phyloP scores from a whole-genome alignment of 805 yeast genomes.

The Priceomyces castillae region DNA sequence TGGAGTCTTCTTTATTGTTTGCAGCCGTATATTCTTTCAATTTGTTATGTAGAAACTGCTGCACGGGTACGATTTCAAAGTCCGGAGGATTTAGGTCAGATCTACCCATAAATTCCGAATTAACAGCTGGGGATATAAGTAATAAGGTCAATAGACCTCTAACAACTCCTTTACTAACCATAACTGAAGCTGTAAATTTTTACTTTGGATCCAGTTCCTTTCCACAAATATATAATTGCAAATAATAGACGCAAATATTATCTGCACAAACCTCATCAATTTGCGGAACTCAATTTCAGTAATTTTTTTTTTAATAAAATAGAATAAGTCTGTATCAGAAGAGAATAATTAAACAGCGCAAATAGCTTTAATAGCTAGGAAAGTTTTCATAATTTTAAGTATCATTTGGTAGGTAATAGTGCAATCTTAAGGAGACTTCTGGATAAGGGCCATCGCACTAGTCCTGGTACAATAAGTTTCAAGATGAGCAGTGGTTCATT shows the following conservation, averaged over 20 bases:
- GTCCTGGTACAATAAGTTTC: constrained; percentile 1
- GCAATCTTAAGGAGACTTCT: neutral
- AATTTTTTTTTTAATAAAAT: constrained; percentile 1
- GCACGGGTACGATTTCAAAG: neutral
- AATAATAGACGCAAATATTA: constrained; percentile 1
- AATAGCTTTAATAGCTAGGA: neutral
- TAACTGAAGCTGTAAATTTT: too few relatives aligned
- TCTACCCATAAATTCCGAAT: neutral
- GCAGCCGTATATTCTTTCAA: neutral
- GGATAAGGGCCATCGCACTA: neutral
- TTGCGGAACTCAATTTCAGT: constrained; percentile 3
- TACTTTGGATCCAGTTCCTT: neutral
- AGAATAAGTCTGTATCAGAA: neutral
- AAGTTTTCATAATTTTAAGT: neutral
- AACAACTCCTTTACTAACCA: too few relatives aligned
- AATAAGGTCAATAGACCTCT: too few relatives aligned
- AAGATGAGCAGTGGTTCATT: constrained; percentile 15
- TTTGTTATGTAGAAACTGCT: neutral
- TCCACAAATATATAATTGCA: constrained; percentile 1
- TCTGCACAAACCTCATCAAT: constrained; percentile 2
- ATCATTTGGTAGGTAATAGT: neutral
- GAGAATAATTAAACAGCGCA: neutral
- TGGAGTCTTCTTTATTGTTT: too few relatives aligned
- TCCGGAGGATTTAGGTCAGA: neutral
- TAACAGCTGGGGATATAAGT: too few relatives aligned